Base-by-base conservation (phyloP, 305 asterid species). In the Fraxinus nigra region DNA sequence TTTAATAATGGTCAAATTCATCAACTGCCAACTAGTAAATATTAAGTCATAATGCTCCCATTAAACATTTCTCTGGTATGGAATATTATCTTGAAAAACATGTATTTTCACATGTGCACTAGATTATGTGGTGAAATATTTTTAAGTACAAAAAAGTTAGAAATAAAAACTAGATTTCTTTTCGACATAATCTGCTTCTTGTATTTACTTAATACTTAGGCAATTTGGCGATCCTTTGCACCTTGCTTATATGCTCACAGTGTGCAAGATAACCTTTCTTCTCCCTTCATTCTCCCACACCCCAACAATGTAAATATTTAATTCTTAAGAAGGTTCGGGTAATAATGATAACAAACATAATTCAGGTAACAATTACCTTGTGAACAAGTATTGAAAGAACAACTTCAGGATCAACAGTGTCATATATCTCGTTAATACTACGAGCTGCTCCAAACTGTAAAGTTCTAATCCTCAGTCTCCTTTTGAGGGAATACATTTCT, bases 391-490 rank as follows among this genome's bases (percentile, higher is more conserved):
- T 86, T 82, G 94, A 89, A 72, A 95, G 96, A 85, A 95, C 92
- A 85, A 94, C 99, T 87, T 94, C 98, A 82, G 97, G 90, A 91
- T 95, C 98, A 85, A 92, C 97, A 82, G 84, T 87, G 78, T 95
- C 99, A 88, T 95, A 95, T 79, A 94, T 88, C 83, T 94, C 99
- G 67, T 90, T 93, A 76, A 95, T 89, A 81, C 85, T 91, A 80
- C 85, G 93, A 79, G 97, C 98, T 76, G 92, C 87, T 78, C 89
- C 91, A 37, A 91, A 91, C 88, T 92, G 97, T 76, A 95, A 20
- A 34, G 98, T 95, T 82, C 95, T 91, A 72, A 95, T 94, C 91
- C 99, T 89, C 82, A 95, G 88, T 87, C 98, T 92, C 92, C 98
- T 94, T 86, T 91, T 87, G 84, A 95, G 88, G 81, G 98, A 82